These are phyloP conservation scores for Saccharomyces hybrid DNA, from an alignment of 1,139 yeast species.

Conservation along the genomic window DNA sequence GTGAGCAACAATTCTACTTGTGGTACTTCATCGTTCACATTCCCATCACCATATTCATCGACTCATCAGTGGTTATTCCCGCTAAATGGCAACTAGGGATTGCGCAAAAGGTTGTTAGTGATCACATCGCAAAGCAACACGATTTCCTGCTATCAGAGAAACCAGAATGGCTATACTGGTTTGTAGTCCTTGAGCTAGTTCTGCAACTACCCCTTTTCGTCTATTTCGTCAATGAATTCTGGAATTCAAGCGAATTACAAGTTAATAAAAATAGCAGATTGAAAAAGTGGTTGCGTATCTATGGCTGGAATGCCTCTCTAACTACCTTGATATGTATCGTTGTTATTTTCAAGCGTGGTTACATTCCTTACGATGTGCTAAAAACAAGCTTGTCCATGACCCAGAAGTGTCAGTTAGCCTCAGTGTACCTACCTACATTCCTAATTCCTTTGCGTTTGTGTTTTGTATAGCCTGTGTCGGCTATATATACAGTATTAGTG, in stretches of 20 bases:
- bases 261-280: constrained; percentile 8
- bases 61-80: constrained; percentile 65
- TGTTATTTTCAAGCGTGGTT: constrained; percentile 20
- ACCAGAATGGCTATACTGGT: constrained; percentile 60
- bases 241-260: constrained; percentile 2
- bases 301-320: constrained; percentile 26
- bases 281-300: constrained; percentile 15
- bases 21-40: constrained; percentile 52
- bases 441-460: constrained; percentile 23
- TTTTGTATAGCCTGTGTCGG: constrained; percentile 6
- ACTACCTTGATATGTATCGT: constrained; percentile 26
- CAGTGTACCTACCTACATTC: constrained; percentile 26
- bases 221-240: constrained; percentile 17
- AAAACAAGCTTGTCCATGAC: constrained; percentile 5
- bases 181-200: constrained; percentile 61
- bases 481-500: background rate
- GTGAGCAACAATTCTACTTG: constrained; percentile 38
- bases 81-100: constrained; percentile 34
- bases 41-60: constrained; percentile 67
- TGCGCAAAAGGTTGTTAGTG: background rate
- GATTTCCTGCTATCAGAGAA: constrained; percentile 60
- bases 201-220: constrained; percentile 76
- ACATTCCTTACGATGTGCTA: constrained; percentile 19
- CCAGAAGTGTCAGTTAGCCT: constrained; percentile 18
- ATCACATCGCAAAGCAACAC: constrained; percentile 52